phyloP scores from a whole-genome alignment of 163 green algal genomes.

The Scenedesmus sp. region DNA sequence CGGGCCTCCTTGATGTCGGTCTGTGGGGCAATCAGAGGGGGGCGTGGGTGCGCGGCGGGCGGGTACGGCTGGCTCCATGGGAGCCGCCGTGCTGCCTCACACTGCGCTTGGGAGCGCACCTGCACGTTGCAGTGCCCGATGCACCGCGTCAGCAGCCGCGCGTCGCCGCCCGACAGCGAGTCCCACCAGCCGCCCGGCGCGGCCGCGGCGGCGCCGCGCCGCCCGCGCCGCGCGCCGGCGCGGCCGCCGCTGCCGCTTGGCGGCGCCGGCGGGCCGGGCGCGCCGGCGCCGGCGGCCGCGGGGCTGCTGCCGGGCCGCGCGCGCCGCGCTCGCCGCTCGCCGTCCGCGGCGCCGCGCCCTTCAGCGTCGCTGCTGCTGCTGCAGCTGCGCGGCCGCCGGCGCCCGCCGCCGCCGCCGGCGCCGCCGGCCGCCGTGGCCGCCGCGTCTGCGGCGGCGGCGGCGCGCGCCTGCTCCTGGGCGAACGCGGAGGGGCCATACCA shows the following conservation, averaged over 20 bases:
- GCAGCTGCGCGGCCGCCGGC: slow-evolving; percentile 16
- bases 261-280: not conserved
- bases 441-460: not conserved
- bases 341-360: not conserved
- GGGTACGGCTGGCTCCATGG: too few species aligned
- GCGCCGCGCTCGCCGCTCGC: not conserved
- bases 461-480: slow-evolving; percentile 10
- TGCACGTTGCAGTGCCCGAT: slow-evolving; percentile 83
- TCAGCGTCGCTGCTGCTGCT: not conserved
- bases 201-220: too few species aligned
- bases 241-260: not conserved
- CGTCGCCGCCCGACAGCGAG: slow-evolving; percentile 41
- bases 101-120: too few species aligned
- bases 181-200: slow-evolving; percentile 44
- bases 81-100: too few species aligned
- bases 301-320: not conserved
- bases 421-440: slow-evolving; percentile 10
- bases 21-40: too few species aligned
- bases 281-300: not conserved
- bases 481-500: slow-evolving; percentile 24
- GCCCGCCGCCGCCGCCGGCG: not conserved
- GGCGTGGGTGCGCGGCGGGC: too few species aligned
- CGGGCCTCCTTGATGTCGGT: slow-evolving; percentile 91
- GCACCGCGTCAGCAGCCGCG: slow-evolving; percentile 67
- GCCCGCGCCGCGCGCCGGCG: not conserved